phyloP scores from a whole-genome alignment of 495 filamentous ascomycete genomes.

The Aspergillus kassunensis region DNA sequence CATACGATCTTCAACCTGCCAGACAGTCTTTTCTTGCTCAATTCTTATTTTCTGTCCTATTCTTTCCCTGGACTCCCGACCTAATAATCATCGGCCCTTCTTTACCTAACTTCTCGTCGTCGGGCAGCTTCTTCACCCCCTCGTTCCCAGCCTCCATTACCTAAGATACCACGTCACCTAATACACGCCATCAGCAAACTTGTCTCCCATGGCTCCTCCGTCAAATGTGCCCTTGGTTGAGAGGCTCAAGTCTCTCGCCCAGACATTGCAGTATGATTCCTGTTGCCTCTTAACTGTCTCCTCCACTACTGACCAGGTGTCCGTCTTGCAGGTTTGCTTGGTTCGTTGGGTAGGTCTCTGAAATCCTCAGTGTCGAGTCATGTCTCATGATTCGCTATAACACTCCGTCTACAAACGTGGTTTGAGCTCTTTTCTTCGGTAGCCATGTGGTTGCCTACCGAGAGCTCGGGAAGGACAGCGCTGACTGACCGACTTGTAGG shows the following conservation, averaged over 20 bases:
- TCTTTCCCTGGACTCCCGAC: neutral
- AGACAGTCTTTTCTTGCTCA: too few relatives aligned
- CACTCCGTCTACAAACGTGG: neutral
- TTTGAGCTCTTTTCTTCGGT: neutral
- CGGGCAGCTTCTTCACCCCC: neutral
- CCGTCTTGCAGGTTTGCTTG: conserved; percentile 56
- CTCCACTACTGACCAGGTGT: conserved; percentile 40
- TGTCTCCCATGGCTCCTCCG: conserved; percentile 65
- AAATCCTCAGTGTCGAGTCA: neutral
- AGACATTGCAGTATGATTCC: conserved; percentile 79
- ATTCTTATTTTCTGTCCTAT: conserved; percentile 10
- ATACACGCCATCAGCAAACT: neutral
- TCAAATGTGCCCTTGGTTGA: conserved; percentile 65
- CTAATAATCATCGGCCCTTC: neutral
- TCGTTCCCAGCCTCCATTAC: too few relatives aligned
- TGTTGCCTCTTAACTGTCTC: conserved; percentile 17
- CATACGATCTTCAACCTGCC: neutral
- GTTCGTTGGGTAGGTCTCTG: conserved; percentile 78
- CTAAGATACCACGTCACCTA: conserved; percentile 2
- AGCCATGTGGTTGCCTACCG: neutral
- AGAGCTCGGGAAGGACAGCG: neutral
- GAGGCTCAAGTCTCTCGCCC: conserved; percentile 68
- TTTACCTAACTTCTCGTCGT: too few relatives aligned
- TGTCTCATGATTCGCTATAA: neutral
- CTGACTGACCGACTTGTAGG: conserved; percentile 42